Evolutionary conservation across 441 rosid species (phyloP), one percentile per base, ranked within the genome.

Genomic region (Erodium chrysanthum): DNA sequence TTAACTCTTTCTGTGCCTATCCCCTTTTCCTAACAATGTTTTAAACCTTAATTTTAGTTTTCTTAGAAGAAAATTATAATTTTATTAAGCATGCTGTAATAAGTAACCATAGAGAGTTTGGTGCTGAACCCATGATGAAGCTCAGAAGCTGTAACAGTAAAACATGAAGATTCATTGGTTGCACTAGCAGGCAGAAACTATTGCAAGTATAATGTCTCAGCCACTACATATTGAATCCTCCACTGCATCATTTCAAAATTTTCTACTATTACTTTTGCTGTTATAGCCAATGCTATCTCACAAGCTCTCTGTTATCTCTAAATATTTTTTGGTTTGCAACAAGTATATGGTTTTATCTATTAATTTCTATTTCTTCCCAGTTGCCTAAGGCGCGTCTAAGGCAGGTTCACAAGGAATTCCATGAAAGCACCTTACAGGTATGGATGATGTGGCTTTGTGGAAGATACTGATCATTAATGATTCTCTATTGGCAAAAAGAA

Each of bases 331-430:
- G n/a, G 4, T 25, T 27, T 68, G 70, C 63, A 56, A 22, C 66
- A 71, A 29, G 77, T 50, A 0, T 23, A 5, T 66, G 25, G 8
- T 44, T 42, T 23, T 71, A 31, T 42, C 58, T 71, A 54, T 18
- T 54, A 18, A 54, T 18, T 17, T 54, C 22, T 54, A 10, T 54
- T 35, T 42, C 68, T 68, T 44, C 10, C n/a, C 88, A 92, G 98
- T 82, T 92, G 82, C 83, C 92, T 75, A 88, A 88, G 70, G 79
- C 89, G 68, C 85, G 87, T 75, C 82, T 90, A 42, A 83, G 96
- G 81, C 81, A 66, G 70, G 91, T 90, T 68, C 98, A 92, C 80
- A 76, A 87, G 68, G 92, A 87, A 50, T 92, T 92, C 69, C 96
- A 88, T 29, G 92, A 88, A 60, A 79, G 85, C 74, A 75, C 76